Evolutionary conservation across 129 eudicot species (phyloP), one percentile per base, ranked within the genome.

Genomic region (Arctium lappa): DNA sequence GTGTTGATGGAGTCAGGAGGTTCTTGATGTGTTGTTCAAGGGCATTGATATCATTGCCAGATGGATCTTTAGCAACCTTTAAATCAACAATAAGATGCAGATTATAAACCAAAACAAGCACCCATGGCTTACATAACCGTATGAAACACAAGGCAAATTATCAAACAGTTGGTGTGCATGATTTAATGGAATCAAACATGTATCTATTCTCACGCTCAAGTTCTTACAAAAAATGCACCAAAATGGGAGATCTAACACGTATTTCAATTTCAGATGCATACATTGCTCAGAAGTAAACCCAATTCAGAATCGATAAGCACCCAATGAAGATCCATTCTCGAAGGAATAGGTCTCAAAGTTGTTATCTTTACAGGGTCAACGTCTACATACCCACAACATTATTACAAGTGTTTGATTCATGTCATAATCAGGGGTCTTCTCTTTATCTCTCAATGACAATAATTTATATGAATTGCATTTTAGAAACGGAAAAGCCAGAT

Each of bases 1-100:
- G 96, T 3, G 96, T 91, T 6, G 96, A 91, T 56, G 96, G 96
- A 36, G 80, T 77, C 82, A 91, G 44, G 31, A 91, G 83, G 77
- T 91, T 91, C 88, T 89, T 84, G 22, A 91, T 91, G 86, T 91
- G 96, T 86, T 91, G 96, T 79, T 91, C 89, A 53, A 91, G 93
- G 0, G 93, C 96, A 78, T 91, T 91, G 81, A 91, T 91, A 15
- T 89, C 93, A 40, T 89, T 74, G 8, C 96, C 95, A 44, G 92
- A 81, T 76, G 95, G 95, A 34, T 91, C 87, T 89, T 91, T 91
- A 3, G 95, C 95, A 84, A 91, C 95, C 95, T 91, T 82, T 40
- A 69, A 48, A 72, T 38, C 78, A 77, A 87, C 37, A 81, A 12
- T 8, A 56, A 6, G 7, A 79, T 27, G 8, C 11, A 77, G 32